These are phyloP conservation scores for Lactarius quietus DNA, from an alignment of 768 basidiomycete species.

Conservation along the genomic window DNA sequence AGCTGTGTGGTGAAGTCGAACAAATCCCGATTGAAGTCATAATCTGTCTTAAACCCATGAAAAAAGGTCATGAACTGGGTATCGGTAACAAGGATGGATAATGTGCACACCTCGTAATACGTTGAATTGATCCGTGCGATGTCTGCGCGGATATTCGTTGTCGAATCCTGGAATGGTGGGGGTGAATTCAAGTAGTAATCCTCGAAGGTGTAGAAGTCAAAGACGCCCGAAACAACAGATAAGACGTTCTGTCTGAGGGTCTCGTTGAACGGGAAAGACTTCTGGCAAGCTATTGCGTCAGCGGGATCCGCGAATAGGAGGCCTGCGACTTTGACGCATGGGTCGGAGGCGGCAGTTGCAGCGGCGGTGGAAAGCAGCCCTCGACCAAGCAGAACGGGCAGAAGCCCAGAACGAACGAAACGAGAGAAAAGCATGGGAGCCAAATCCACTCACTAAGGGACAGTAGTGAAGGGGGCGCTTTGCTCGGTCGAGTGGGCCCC, in stretches of 20 bases:
- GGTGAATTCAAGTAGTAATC: conserved; percentile 37
- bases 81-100: neutral
- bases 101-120: conserved; percentile 40
- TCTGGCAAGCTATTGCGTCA: conserved; percentile 46
- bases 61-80: neutral
- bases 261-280: conserved; percentile 40
- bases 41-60: conserved; percentile 47
- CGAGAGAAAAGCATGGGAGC: neutral
- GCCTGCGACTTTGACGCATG: conserved; percentile 36
- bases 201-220: conserved; percentile 42
- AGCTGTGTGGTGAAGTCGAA: conserved; percentile 52
- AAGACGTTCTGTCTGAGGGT: conserved; percentile 38
- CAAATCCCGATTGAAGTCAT: conserved; percentile 60
- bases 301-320: conserved; percentile 46
- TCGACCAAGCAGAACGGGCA: neutral
- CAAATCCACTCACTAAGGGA: neutral
- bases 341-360: conserved; percentile 27
- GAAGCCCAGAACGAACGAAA: neutral
- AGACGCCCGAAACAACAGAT: conserved; percentile 33
- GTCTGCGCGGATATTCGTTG: conserved; percentile 48
- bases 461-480: neutral
- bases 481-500: neutral
- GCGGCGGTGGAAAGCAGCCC: neutral
- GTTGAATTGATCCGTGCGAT: conserved; percentile 47
- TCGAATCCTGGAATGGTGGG: conserved; percentile 44